These are phyloP conservation scores for Physocladia obscura DNA, from an alignment of 192 early-diverging fungal species.

Conservation along the genomic window DNA sequence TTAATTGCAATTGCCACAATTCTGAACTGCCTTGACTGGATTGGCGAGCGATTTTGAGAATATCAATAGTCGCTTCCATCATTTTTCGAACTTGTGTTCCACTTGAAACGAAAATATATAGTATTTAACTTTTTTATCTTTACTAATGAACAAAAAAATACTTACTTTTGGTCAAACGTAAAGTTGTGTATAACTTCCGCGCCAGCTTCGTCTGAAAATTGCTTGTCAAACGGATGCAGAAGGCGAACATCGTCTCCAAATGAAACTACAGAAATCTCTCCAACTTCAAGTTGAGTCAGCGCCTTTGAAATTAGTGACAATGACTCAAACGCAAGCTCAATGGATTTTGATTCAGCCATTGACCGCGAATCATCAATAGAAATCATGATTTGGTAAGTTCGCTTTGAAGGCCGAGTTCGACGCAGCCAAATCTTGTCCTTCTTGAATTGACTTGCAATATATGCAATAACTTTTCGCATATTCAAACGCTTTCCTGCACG, in stretches of 20 bases:
- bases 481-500: slow-evolving; percentile 97
- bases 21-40: slow-evolving; percentile 54
- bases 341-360: slow-evolving; percentile 84
- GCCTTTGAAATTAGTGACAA: slow-evolving; percentile 90
- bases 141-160: not conserved
- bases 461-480: slow-evolving; percentile 99
- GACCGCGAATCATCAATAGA: slow-evolving; percentile 96
- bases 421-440: slow-evolving; percentile 99
- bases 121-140: too few relatives aligned
- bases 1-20: slow-evolving; percentile 93
- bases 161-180: slow-evolving; percentile 80
- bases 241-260: slow-evolving; percentile 88
- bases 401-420: slow-evolving; percentile 92
- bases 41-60: slow-evolving; percentile 74
- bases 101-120: slow-evolving; percentile 16
- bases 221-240: slow-evolving; percentile 92
- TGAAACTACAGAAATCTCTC: slow-evolving; percentile 83
- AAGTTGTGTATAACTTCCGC: slow-evolving; percentile 86
- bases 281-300: slow-evolving; percentile 90
- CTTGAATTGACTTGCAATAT: slow-evolving; percentile 97
- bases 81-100: slow-evolving; percentile 82
- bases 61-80: slow-evolving; percentile 78
- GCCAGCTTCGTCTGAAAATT: slow-evolving; percentile 87
- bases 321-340: slow-evolving; percentile 93
- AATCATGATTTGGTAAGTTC: slow-evolving; percentile 98